These are phyloP conservation scores for Spathaspora sp. DNA, from an alignment of 1,139 yeast genomes.

Conservation along the genomic window DNA sequence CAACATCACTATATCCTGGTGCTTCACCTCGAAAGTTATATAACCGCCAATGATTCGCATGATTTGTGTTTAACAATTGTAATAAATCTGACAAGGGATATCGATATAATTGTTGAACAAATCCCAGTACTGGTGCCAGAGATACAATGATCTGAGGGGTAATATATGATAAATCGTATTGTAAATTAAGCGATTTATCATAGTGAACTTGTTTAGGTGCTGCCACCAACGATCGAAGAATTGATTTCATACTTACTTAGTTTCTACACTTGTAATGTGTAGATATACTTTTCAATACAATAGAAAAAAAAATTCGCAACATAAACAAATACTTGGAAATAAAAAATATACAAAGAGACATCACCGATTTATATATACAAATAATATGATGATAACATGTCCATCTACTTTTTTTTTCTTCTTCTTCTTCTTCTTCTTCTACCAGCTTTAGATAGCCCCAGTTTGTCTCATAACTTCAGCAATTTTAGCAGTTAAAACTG, in stretches of 20 bases:
- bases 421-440: too few relatives aligned
- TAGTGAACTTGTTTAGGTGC: conserved; percentile 26
- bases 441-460: conserved; percentile 13
- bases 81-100: conserved; percentile 54
- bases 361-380: not conserved
- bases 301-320: not conserved
- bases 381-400: not conserved
- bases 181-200: conserved; percentile 20
- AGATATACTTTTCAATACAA: not conserved
- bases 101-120: conserved; percentile 50
- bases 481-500: conserved; percentile 50
- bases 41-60: conserved; percentile 63
- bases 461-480: conserved; percentile 44
- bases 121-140: conserved; percentile 64
- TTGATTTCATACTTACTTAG: conserved; percentile 12
- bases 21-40: conserved; percentile 72
- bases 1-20: conserved; percentile 47
- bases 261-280: not conserved
- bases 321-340: not conserved
- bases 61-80: conserved; percentile 46
- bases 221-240: conserved; percentile 18
- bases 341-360: not conserved
- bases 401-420: not conserved
- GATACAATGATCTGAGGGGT: conserved; percentile 63
- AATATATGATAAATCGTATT: conserved; percentile 65